Base-by-base conservation (phyloP, 225 moss, liverwort and hornwort species). In the Ulota crispa region DNA sequence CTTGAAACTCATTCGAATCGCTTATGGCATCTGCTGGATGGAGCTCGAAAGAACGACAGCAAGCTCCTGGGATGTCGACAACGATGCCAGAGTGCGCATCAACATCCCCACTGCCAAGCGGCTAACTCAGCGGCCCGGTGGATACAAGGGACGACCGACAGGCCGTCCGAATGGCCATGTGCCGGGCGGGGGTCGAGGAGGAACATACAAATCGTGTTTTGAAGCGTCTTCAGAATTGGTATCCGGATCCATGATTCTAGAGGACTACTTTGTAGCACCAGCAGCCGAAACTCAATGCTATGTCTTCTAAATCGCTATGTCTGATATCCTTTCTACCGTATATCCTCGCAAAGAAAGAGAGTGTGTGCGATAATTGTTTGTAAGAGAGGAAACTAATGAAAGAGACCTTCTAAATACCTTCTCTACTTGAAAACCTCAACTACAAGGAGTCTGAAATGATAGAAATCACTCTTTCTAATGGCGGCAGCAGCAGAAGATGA, bases 61-160 rank as follows among this genome's bases (percentile, higher is more conserved):
- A 78, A 56, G 45, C 28, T 82, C n/a, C 26, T 4, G 26, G 76
- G 80, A 67, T 72, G 56, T 75, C 13, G 47, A 82, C 0, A 43
- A 4, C 63, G 79, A 70, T 65, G 80, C 13, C 30, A 7, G 8
- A 23, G 27, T 61, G 42, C 3, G 2, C 30, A 16, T 57, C 36
- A 11, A 55, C 63, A 69, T 69, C 75, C 73, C 70, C 55, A n/a
- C 43, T 63, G 42, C 12, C 50, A 12, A 0, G 18, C 8, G n/a
- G 2, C 24, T 9, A 9, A 45, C n/a, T 83, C 61, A 80, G 41
- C 72, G 23, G 32, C 68, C 32, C 1, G 16, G 28, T 18, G 59
- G n/a, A 70, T 63, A 0, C n/a, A 80, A 54, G 14, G 77, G 79
- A 37, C 80, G 60, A 2, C 5, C 30, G 43, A 72, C 66, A 2